Evolutionary conservation across 805 yeast genomes (phyloP).

Genomic region (Blastobotrys chiropterorum): DNA sequence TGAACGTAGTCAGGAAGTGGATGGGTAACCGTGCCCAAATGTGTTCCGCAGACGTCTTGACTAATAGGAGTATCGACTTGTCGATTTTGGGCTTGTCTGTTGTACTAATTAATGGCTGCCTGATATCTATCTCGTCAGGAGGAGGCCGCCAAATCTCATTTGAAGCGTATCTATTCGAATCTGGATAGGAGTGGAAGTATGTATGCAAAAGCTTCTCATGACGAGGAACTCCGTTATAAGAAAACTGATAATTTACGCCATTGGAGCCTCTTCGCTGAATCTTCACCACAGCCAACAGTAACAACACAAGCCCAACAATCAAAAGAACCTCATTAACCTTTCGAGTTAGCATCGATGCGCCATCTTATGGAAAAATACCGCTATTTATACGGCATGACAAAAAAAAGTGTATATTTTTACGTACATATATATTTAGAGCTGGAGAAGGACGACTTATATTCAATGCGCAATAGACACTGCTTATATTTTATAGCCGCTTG

Average conservation of each 20-base stretch:
- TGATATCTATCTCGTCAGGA: background rate
- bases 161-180: slow-evolving; percentile 24
- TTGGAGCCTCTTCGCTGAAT: background rate
- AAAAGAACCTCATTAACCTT: background rate
- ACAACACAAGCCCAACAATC: background rate
- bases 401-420: background rate
- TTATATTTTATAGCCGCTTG: too few relatives aligned
- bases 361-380: background rate
- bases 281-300: background rate
- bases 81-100: background rate
- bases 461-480: background rate
- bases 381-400: background rate
- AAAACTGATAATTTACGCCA: background rate
- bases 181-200: slow-evolving; percentile 24
- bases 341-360: background rate
- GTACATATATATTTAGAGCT: background rate
- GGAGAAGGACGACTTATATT: background rate
- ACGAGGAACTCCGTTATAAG: background rate
- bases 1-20: slow-evolving; percentile 29
- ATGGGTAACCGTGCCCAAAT: slow-evolving; percentile 31
- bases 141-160: slow-evolving; percentile 29
- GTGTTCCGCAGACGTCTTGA: slow-evolving; percentile 32
- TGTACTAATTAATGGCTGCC: background rate
- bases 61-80: slow-evolving; percentile 21
- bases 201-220: slow-evolving; percentile 5